Percentiles rank a stretch among this genome's conserved stretches.
These are phyloP conservation scores for Brasenia schreberi DNA, from an alignment of 164 flowering plant species.

Conservation along the genomic window DNA sequence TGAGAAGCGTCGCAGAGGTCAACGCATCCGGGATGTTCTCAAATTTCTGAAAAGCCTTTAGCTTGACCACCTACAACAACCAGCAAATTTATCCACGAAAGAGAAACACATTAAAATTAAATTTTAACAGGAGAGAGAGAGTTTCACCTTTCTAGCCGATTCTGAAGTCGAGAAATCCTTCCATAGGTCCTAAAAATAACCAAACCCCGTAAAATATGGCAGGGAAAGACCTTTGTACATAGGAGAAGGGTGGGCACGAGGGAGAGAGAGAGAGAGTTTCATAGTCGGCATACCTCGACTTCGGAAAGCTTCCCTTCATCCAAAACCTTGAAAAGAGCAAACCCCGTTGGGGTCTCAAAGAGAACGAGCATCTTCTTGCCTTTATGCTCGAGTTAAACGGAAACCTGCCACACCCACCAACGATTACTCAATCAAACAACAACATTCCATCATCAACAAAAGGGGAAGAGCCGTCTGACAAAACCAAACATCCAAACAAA, in stretches of 20 bases:
- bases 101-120: not conserved
- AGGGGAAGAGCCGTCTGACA: too few relatives aligned
- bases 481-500: too few relatives aligned
- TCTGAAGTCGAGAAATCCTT: conserved; percentile 59
- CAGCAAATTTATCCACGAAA: not conserved
- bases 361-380: conserved; percentile 41
- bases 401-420: too few relatives aligned
- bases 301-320: conserved; percentile 84
- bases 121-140: not conserved
- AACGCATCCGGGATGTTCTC: conserved; percentile 83
- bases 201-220: not conserved
- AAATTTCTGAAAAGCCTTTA: conserved; percentile 87
- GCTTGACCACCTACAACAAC: conserved; percentile 54
- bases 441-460: not conserved
- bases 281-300: conserved; percentile 33
- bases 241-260: not conserved
- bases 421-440: not conserved
- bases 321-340: conserved; percentile 78
- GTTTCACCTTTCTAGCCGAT: conserved; percentile 56
- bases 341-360: conserved; percentile 89
- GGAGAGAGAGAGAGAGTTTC: not conserved
- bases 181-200: conserved; percentile 44
- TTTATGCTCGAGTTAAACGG: too few relatives aligned
- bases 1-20: conserved; percentile 54
- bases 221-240: not conserved